Percentiles rank a stretch among this genome's conserved stretches.
These are phyloP conservation scores for Zygoascus ofunaensis DNA, from an alignment of 805 yeast species.

Conservation along the genomic window DNA sequence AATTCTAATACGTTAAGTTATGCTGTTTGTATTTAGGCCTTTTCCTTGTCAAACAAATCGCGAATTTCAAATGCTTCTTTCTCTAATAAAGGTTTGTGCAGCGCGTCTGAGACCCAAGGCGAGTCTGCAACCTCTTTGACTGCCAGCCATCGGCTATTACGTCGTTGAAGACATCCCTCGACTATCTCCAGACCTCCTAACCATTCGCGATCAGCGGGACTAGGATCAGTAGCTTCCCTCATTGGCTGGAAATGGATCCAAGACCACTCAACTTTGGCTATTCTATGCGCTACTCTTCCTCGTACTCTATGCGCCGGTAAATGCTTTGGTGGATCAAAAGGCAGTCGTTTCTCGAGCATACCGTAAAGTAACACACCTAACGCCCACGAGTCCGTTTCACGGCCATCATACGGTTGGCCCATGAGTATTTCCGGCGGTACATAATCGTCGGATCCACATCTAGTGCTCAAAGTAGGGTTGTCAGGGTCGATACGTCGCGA, in stretches of 20 bases:
- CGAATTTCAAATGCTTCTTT: background rate
- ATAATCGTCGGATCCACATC: slow-evolving; percentile 96
- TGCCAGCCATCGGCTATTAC: slow-evolving; percentile 36
- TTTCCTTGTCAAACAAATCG: slow-evolving; percentile 1
- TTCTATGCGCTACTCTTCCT: slow-evolving; percentile 69
- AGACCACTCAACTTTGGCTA: slow-evolving; percentile 86
- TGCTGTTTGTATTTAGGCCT: too few species aligned
- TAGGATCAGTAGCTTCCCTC: slow-evolving; percentile 21
- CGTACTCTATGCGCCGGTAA: slow-evolving; percentile 32
- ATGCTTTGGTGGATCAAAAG: slow-evolving; percentile 74
- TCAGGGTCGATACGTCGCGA: slow-evolving; percentile 57
- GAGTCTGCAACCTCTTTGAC: slow-evolving; percentile 15
- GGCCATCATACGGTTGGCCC: slow-evolving; percentile 88
- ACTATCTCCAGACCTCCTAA: slow-evolving; percentile 42
- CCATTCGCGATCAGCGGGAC: slow-evolving; percentile 30
- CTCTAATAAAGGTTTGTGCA: background rate
- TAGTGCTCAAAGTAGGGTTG: slow-evolving; percentile 60
- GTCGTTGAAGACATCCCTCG: slow-evolving; percentile 39
- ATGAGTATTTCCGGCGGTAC: slow-evolving; percentile 88
- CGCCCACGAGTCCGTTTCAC: slow-evolving; percentile 90
- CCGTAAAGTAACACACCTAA: slow-evolving; percentile 85
- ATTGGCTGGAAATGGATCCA: slow-evolving; percentile 47
- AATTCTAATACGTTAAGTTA: too few species aligned
- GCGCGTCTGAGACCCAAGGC: slow-evolving; percentile 17
- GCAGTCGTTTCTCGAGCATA: slow-evolving; percentile 74